Evolutionary conservation across 257 asterid species (phyloP).

Genomic region (Striga asiatica): DNA sequence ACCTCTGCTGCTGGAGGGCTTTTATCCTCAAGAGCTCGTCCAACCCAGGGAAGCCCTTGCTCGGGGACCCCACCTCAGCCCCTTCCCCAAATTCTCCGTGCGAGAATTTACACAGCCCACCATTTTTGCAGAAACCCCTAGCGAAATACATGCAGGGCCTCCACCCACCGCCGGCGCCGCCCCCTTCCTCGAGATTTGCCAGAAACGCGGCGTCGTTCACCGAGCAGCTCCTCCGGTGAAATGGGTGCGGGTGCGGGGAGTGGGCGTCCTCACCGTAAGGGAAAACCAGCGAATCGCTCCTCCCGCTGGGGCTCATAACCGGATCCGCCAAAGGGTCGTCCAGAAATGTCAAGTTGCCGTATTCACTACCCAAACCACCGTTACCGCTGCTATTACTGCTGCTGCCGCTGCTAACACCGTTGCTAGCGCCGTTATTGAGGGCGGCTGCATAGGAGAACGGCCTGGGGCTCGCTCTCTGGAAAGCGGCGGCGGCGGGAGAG

Average conservation of each 20-base stretch:
- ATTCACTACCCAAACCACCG: constrained; percentile 1
- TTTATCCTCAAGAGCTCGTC: constrained; percentile 71
- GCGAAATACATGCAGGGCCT: constrained; percentile 85
- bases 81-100: constrained; percentile 32
- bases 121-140: constrained; percentile 82
- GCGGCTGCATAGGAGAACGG: constrained; percentile 81
- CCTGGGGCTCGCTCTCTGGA: constrained; percentile 32
- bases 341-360: constrained; percentile 37
- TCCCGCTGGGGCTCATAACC: constrained; percentile 68
- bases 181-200: constrained; percentile 37
- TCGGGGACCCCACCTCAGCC: constrained; percentile 46
- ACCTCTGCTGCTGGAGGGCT: constrained; percentile 77
- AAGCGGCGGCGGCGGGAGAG: constrained; percentile 37
- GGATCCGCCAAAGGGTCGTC: constrained; percentile 68
- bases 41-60: constrained; percentile 33
- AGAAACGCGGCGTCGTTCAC: constrained; percentile 68
- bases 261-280: constrained; percentile 46
- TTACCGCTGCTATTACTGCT: neutral
- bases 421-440: constrained; percentile 30
- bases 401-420: neutral
- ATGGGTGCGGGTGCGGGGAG: constrained; percentile 30
- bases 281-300: constrained; percentile 63
- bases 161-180: constrained; percentile 46
- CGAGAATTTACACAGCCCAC: constrained; percentile 58
- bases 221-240: constrained; percentile 78